A percentile compares a stretch with the other conserved stretches of the same genome.
These are phyloP conservation scores for Citrus unshiu DNA, from an alignment of 345 rosid genomes.

Conservation along the genomic window DNA sequence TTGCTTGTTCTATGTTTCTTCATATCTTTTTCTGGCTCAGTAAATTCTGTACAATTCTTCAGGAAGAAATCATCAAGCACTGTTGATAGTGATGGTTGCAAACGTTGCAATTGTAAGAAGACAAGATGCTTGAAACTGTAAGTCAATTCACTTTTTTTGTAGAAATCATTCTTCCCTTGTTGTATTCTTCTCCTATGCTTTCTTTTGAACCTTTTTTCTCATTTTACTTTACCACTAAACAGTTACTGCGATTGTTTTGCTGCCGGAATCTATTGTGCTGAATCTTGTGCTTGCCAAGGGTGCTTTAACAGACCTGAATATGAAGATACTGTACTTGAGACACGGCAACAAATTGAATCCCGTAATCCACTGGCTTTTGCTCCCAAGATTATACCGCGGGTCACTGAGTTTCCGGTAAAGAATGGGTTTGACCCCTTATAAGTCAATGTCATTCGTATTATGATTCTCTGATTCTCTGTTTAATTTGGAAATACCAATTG, in stretches of 20 bases:
- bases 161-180: background rate
- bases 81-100: conserved; percentile 43
- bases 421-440: conserved; percentile 11
- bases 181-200: background rate
- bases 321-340: conserved; percentile 46
- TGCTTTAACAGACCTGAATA: conserved; percentile 58
- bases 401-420: conserved; percentile 15
- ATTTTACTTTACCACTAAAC: conserved; percentile 16
- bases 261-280: conserved; percentile 54
- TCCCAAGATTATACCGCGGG: conserved; percentile 45
- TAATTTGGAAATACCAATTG: conserved; percentile 2
- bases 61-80: conserved; percentile 41
- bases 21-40: background rate
- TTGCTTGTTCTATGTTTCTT: background rate
- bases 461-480: background rate
- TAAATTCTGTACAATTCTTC: conserved; percentile 2
- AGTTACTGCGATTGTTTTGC: conserved; percentile 77
- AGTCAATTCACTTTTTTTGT: conserved; percentile 21
- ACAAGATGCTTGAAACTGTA: conserved; percentile 62
- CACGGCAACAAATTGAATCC: conserved; percentile 51
- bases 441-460: background rate
- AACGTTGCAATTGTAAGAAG: conserved; percentile 60
- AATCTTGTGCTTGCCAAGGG: conserved; percentile 53
- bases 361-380: conserved; percentile 69
- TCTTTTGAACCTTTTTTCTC: background rate